Evolutionary conservation across 148 eudicot genomes (phyloP).

Genomic region (Heliamphora exappendiculata): DNA sequence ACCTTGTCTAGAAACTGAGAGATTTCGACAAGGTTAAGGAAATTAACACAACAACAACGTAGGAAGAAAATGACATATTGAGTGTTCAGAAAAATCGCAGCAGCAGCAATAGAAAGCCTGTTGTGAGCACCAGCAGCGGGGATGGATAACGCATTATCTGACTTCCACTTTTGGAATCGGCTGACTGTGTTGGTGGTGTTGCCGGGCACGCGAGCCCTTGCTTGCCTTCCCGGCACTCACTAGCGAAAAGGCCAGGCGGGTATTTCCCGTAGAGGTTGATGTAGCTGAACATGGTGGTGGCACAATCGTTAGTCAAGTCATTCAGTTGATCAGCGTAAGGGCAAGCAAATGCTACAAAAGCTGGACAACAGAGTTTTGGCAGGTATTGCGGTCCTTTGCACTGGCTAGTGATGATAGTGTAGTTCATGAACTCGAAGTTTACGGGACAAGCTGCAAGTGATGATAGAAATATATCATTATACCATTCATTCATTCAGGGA

Average conservation of each 20-base stretch:
- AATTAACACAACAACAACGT: not conserved
- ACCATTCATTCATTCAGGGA: not conserved
- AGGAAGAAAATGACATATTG: not conserved
- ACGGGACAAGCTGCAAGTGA: slow-evolving; percentile 47
- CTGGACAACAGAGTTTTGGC: slow-evolving; percentile 35
- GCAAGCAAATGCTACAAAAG: slow-evolving; percentile 52
- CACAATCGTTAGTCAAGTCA: slow-evolving; percentile 44
- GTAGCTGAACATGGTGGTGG: slow-evolving; percentile 56
- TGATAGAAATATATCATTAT: not conserved
- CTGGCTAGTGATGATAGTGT: slow-evolving; percentile 50
- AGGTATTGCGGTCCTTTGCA: slow-evolving; percentile 60
- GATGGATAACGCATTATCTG: not conserved
- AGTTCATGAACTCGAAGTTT: slow-evolving; percentile 44
- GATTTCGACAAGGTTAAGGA: not conserved
- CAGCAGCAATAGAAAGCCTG: not conserved
- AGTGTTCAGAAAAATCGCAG: slow-evolving; percentile 4
- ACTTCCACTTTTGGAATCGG: not conserved
- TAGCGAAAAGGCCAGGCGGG: slow-evolving; percentile 60
- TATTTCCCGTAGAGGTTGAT: slow-evolving; percentile 51
- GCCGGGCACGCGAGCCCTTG: slow-evolving; percentile 45
- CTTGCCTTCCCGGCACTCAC: slow-evolving; percentile 40
- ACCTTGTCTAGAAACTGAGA: not conserved
- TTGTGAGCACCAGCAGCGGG: slow-evolving; percentile 1
- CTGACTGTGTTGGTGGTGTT: slow-evolving; percentile 4
- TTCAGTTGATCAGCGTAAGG: slow-evolving; percentile 33